A percentile compares a stretch with the other conserved stretches of the same genome.
Evolutionary conservation across 768 basidiomycete genomes (phyloP).

Genomic region (Suillus tomentosus): DNA sequence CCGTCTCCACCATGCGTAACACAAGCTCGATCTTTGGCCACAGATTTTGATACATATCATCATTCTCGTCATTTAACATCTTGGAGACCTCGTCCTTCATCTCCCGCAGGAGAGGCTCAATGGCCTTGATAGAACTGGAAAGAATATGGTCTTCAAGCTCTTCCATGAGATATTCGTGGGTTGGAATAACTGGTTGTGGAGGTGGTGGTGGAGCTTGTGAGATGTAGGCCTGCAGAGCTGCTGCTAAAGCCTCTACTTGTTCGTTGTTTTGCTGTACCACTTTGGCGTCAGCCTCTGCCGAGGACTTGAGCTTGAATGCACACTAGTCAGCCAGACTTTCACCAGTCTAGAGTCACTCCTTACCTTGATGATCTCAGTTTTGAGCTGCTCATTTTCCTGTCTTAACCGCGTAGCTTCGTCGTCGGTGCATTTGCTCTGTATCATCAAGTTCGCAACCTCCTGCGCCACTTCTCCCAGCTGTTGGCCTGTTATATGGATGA

Average conservation of each 20-base stretch:
- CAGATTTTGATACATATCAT: slow-evolving; percentile 26
- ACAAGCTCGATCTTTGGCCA: slow-evolving; percentile 29
- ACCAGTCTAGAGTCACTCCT: slow-evolving; percentile 10
- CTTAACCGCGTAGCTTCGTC: slow-evolving; percentile 24
- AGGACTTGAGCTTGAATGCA: slow-evolving; percentile 14
- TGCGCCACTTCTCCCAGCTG: slow-evolving; percentile 36
- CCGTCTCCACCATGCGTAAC: slow-evolving; percentile 33
- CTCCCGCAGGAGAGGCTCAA: slow-evolving; percentile 20
- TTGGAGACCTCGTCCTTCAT: slow-evolving; percentile 29
- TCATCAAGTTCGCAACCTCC: slow-evolving; percentile 35
- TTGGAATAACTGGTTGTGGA: slow-evolving; percentile 22
- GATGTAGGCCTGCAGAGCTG: slow-evolving; percentile 34
- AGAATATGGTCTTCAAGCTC: slow-evolving; percentile 27
- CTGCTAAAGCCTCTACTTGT: slow-evolving; percentile 32
- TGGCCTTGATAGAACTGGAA: slow-evolving; percentile 27
- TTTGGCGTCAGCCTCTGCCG: slow-evolving; percentile 20
- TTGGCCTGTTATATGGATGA: slow-evolving; percentile 18
- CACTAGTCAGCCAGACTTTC: slow-evolving; percentile 17
- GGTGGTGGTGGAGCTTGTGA: slow-evolving; percentile 26
- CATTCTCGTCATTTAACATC: slow-evolving; percentile 24
- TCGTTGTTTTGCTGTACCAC: slow-evolving; percentile 21
- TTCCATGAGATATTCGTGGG: slow-evolving; percentile 33
- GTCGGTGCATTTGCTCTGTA: slow-evolving; percentile 29
- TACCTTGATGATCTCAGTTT: slow-evolving; percentile 28
- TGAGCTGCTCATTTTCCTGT: slow-evolving; percentile 31